Conservation (phyloP, 257 asterid genomes). For the Coffea eugenioides region DNA sequence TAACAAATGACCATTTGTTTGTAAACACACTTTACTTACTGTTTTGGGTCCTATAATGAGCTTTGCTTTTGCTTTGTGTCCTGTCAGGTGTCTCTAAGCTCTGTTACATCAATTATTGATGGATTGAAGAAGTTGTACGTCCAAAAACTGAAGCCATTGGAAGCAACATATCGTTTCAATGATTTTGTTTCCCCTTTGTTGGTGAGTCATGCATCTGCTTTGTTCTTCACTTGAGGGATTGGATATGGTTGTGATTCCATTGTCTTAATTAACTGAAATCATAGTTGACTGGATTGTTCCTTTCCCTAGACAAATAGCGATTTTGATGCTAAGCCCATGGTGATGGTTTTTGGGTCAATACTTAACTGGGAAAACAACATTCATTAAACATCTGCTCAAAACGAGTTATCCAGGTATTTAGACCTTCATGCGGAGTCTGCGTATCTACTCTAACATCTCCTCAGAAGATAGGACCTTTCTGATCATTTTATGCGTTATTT, state of each 20-base stretch:
- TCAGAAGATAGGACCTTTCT: background rate
- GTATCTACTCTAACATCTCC: slow-evolving; percentile 4
- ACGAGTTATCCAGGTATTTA: slow-evolving; percentile 74
- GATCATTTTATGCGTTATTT: slow-evolving; percentile 8
- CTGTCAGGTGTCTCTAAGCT: slow-evolving; percentile 60
- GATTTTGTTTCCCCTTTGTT: slow-evolving; percentile 89
- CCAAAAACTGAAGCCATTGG: slow-evolving; percentile 88
- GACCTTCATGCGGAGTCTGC: slow-evolving; percentile 7
- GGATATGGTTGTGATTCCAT: background rate
- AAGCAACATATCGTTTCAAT: slow-evolving; percentile 69
- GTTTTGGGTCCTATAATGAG: background rate
- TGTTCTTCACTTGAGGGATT: background rate
- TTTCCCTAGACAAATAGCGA: slow-evolving; percentile 58
- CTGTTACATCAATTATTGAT: slow-evolving; percentile 89
- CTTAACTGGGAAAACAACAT: slow-evolving; percentile 96
- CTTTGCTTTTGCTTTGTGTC: slow-evolving; percentile 20
- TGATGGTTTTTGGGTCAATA: slow-evolving; percentile 99
- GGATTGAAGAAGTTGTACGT: slow-evolving; percentile 89
- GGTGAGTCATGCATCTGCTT: slow-evolving; percentile 44
- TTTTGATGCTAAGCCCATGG: slow-evolving; percentile 99
- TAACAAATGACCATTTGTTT: too few relatives aligned
- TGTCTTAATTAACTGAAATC: background rate
- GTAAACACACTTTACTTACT: background rate
- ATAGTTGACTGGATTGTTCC: background rate
- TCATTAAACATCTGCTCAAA: slow-evolving; percentile 89